These are phyloP conservation scores for Paramecium pentaurelia DNA, from an alignment of 73 alveolate species.

Conservation along the genomic window DNA sequence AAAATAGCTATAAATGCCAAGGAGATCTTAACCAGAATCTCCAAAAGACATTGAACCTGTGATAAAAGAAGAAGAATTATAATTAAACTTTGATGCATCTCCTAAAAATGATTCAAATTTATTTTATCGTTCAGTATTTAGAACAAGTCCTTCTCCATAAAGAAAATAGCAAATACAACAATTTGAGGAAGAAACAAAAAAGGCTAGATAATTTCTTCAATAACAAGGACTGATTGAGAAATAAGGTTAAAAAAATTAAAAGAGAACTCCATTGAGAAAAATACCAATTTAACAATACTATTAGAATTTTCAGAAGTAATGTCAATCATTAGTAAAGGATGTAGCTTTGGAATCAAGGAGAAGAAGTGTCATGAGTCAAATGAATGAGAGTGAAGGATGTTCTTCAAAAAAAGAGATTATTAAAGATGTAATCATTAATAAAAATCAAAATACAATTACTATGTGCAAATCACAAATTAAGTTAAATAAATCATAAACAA, in stretches of 20 bases:
- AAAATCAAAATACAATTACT: neutral
- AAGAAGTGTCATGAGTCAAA: neutral
- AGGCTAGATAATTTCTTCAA: neutral
- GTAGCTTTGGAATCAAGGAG: neutral
- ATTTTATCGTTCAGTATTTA: neutral
- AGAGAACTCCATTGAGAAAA: neutral
- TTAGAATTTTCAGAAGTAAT: neutral
- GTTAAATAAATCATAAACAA: neutral
- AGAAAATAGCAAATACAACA: neutral
- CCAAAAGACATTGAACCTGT: neutral
- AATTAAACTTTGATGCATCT: neutral
- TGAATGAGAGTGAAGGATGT: neutral
- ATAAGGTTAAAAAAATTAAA: neutral
- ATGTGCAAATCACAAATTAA: neutral
- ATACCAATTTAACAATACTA: neutral
- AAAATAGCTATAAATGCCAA: neutral
- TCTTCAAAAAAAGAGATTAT: neutral
- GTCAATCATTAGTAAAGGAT: neutral
- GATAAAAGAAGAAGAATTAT: neutral
- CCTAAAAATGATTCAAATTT: neutral
- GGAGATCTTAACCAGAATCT: neutral
- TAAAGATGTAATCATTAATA: neutral
- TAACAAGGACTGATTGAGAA: neutral
- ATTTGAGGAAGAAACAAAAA: neutral
- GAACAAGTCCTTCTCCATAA: neutral